Conservation (phyloP, 2,329 filamentous ascomycete genomes). For the Hymenoscyphus salicellus region DNA sequence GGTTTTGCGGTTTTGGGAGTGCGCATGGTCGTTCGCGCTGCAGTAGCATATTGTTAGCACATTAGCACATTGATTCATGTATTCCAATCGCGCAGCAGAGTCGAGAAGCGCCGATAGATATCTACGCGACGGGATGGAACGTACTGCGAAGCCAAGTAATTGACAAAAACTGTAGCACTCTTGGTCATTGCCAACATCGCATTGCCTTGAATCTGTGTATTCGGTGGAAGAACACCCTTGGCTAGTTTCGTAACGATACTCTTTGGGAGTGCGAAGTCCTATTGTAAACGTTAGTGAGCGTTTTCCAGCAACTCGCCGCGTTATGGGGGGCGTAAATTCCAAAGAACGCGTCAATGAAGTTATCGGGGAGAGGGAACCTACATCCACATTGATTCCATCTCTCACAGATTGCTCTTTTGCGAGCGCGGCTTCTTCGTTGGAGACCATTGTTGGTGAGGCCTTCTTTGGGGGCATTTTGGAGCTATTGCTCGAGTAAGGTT, state of each 20-base stretch:
- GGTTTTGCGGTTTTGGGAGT: conserved; percentile 69
- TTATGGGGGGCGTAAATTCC: background rate
- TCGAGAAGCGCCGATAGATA: background rate
- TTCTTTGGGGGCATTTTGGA: conserved; percentile 55
- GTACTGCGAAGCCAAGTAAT: conserved; percentile 72
- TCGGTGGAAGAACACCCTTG: conserved; percentile 75
- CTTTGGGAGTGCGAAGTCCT: conserved; percentile 76
- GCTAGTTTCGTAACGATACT: conserved; percentile 77
- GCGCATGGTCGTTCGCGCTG: conserved; percentile 72
- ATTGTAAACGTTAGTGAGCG: background rate
- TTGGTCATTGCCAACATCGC: conserved; percentile 76
- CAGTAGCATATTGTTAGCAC: background rate
- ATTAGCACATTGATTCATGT: no score
- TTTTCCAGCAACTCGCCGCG: background rate
- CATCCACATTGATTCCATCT: conserved; percentile 49
- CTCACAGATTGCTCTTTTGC: conserved; percentile 29
- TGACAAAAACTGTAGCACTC: conserved; percentile 80
- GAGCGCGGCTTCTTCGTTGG: conserved; percentile 42
- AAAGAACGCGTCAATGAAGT: background rate
- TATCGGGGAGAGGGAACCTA: conserved; percentile 30
- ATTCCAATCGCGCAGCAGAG: background rate
- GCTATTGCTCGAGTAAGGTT: background rate
- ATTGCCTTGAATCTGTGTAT: conserved; percentile 81
- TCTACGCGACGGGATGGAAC: conserved; percentile 36
- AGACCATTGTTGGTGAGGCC: conserved; percentile 46